Evolutionary conservation across 139 green algal genomes (phyloP).

Genomic region (Micractinium sp.): DNA sequence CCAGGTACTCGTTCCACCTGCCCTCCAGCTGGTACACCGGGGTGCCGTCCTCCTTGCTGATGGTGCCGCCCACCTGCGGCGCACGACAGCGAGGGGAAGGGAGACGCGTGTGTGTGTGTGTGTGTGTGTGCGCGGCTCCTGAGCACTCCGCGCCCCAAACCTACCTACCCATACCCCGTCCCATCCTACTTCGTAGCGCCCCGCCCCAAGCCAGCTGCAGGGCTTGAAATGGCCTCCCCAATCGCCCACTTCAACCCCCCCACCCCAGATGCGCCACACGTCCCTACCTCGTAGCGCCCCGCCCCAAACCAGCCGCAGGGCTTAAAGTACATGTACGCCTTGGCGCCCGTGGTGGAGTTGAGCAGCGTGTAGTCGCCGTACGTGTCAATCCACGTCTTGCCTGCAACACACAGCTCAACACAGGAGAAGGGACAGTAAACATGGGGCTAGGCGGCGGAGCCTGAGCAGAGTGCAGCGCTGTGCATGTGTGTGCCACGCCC

Average conservation of each 20-base stretch:
- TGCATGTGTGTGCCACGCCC: no score
- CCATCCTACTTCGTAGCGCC: slow-evolving; percentile 70
- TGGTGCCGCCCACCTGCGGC: slow-evolving; percentile 66
- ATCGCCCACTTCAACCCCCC: neutral
- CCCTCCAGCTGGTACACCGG: slow-evolving; percentile 70
- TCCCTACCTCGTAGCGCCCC: slow-evolving; percentile 75
- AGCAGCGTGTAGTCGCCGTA: slow-evolving; percentile 83
- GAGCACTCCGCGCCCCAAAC: no score
- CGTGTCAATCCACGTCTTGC: slow-evolving; percentile 93
- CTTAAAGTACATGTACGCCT: slow-evolving; percentile 82
- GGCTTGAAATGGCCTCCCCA: slow-evolving; percentile 90
- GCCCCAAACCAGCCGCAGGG: slow-evolving; percentile 94
- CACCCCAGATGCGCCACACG: neutral
- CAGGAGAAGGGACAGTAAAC: no score
- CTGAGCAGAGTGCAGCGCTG: no score
- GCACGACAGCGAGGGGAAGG: no score
- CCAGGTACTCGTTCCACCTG: slow-evolving; percentile 86
- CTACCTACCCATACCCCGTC: neutral
- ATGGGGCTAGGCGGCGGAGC: no score
- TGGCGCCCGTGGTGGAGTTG: slow-evolving; percentile 82
- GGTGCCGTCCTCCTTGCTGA: slow-evolving; percentile 69
- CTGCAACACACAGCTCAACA: slow-evolving; percentile 40
- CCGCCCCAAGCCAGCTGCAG: slow-evolving; percentile 93
- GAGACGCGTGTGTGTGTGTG: neutral
- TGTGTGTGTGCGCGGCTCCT: no score